Conservation (phyloP, 2,329 filamentous ascomycete species). For the Hypoxylon sp. region DNA sequence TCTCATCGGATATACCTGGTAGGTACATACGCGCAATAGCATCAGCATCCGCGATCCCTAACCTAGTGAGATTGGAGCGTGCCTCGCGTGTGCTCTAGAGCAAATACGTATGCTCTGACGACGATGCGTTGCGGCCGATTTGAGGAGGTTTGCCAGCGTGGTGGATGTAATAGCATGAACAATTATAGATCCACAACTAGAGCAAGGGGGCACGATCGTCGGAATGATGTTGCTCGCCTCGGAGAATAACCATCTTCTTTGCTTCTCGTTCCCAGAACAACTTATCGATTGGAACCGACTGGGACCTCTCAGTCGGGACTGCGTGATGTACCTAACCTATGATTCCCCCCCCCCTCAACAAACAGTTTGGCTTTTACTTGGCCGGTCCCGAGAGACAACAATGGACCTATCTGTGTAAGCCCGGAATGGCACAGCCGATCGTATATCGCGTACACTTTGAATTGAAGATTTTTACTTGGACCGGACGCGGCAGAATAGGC, state of each 20-base stretch:
- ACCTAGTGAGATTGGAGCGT: slow-evolving; percentile 3
- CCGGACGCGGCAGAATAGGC: slow-evolving; percentile 3
- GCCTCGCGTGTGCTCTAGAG: not conserved
- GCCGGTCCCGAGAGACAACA: slow-evolving; percentile 5
- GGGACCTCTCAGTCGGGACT: slow-evolving; percentile 28
- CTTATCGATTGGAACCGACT: slow-evolving; percentile 37
- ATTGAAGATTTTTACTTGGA: slow-evolving; percentile 16
- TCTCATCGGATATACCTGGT: not conserved
- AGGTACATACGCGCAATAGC: not conserved
- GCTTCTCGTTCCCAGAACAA: slow-evolving; percentile 41
- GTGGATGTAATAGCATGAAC: slow-evolving; percentile 21
- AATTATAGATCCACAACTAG: slow-evolving; percentile 36
- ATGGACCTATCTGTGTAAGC: slow-evolving; percentile 17
- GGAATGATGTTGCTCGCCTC: slow-evolving; percentile 32
- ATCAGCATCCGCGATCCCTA: not conserved
- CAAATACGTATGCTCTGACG: not conserved
- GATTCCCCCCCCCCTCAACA: not conserved
- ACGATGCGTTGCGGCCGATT: slow-evolving; percentile 19
- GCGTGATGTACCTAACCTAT: slow-evolving; percentile 30
- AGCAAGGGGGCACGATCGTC: slow-evolving; percentile 32
- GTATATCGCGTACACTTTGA: slow-evolving; percentile 19
- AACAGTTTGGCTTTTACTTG: slow-evolving; percentile 8
- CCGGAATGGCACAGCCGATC: slow-evolving; percentile 28
- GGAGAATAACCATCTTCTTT: slow-evolving; percentile 40
- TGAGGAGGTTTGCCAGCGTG: slow-evolving; percentile 11